Evolutionary conservation across 1,284 basidiomycete species (phyloP).

Genomic region (Schizophyllum commune): DNA sequence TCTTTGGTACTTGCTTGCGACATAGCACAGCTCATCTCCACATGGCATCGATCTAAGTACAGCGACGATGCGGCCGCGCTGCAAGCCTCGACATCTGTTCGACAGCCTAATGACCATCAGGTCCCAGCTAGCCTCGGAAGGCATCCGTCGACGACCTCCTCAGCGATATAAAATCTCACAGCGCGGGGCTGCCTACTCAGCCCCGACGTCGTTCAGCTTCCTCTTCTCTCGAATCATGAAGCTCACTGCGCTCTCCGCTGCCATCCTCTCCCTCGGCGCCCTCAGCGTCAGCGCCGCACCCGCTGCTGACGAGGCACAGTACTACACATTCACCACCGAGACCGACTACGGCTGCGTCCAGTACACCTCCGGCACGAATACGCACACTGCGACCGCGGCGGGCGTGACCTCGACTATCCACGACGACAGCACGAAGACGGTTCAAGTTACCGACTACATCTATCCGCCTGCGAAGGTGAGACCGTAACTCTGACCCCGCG

Average conservation of each 20-base stretch:
- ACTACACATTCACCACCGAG: neutral
- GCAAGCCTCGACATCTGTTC: too few relatives aligned
- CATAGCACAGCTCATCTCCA: too few relatives aligned
- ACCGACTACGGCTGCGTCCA: neutral
- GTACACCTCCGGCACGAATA: neutral
- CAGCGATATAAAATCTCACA: too few relatives aligned
- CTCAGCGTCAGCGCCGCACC: neutral
- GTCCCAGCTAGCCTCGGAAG: too few relatives aligned
- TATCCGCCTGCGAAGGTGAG: too few relatives aligned
- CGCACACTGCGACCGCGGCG: neutral
- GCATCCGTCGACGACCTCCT: too few relatives aligned
- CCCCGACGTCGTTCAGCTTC: too few relatives aligned
- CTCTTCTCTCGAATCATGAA: neutral
- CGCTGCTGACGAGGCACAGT: neutral
- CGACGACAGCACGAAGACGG: neutral
- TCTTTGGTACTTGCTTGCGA: too few relatives aligned
- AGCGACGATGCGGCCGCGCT: too few relatives aligned
- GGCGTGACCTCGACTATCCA: neutral
- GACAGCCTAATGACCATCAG: too few relatives aligned
- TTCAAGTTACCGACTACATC: neutral
- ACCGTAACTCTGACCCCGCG: neutral
- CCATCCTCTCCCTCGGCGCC: neutral
- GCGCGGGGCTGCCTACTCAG: too few relatives aligned
- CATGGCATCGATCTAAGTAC: too few relatives aligned
- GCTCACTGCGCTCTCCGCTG: neutral